Evolutionary conservation across 768 basidiomycete species (phyloP).

Genomic region (Lactarius vividus): DNA sequence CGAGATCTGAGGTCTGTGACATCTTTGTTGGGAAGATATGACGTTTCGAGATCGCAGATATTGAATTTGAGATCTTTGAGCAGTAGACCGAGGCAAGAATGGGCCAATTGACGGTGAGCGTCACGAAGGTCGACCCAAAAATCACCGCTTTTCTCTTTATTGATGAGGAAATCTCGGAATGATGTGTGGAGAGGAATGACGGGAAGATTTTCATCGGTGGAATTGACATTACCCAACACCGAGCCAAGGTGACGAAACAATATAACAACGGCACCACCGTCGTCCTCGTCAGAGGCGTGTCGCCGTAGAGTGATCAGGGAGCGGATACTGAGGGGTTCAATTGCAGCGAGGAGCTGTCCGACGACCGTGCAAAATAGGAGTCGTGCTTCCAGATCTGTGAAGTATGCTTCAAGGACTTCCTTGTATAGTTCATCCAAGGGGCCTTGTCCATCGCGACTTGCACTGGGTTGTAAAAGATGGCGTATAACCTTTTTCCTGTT

Average conservation of each 20-base stretch:
- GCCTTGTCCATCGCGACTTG: not conserved
- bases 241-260: not conserved
- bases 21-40: not conserved
- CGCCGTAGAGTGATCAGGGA: not conserved
- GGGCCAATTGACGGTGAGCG: slow-evolving; percentile 1
- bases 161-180: not conserved
- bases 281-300: not conserved
- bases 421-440: slow-evolving; percentile 1
- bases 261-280: not conserved
- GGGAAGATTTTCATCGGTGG: not conserved
- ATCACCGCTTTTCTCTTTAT: not conserved
- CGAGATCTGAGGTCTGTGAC: not conserved
- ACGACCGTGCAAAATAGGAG: not conserved
- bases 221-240: not conserved
- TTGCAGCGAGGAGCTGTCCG: slow-evolving; percentile 1
- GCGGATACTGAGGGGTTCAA: not conserved
- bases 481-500: not conserved
- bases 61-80: not conserved
- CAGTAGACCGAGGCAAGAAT: not conserved
- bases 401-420: not conserved
- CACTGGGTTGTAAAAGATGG: not conserved
- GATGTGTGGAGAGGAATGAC: not conserved
- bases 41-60: slow-evolving; percentile 1
- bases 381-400: not conserved
- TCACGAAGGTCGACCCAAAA: slow-evolving; percentile 1